A percentile compares a stretch with the other conserved stretches of the same genome.
Conservation (phyloP, 1,284 basidiomycete genomes). For the Austroboletus niveus region DNA sequence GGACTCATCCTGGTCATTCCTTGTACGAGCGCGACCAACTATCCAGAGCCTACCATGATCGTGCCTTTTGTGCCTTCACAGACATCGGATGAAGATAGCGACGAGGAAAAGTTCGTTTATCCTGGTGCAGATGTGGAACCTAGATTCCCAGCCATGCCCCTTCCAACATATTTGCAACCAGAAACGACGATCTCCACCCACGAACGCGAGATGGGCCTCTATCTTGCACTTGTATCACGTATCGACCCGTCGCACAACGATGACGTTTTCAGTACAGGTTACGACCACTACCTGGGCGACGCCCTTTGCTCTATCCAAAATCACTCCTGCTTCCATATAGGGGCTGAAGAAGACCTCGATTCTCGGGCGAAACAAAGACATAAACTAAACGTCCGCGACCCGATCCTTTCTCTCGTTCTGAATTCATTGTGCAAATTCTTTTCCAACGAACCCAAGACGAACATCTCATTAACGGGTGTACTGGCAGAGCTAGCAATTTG, state of each 20-base stretch:
- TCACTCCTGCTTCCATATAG: constrained; percentile 55
- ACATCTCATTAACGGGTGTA: constrained; percentile 85
- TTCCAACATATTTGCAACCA: constrained; percentile 54
- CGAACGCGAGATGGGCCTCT: constrained; percentile 80
- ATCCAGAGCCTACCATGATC: constrained; percentile 58
- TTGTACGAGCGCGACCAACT: constrained; percentile 71
- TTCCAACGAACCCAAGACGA: constrained; percentile 80
- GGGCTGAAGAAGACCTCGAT: constrained; percentile 38
- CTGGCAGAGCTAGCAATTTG: constrained; percentile 78
- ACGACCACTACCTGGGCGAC: constrained; percentile 82
- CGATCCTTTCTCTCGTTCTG: constrained; percentile 71
- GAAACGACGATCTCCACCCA: constrained; percentile 73
- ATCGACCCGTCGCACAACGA: constrained; percentile 73
- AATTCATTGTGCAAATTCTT: constrained; percentile 78
- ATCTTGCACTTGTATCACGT: constrained; percentile 75
- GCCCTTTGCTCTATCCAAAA: constrained; percentile 69
- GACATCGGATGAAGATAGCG: constrained; percentile 42
- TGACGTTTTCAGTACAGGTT: constrained; percentile 82
- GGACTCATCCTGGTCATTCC: constrained; percentile 67
- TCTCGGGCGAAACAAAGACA: constrained; percentile 55
- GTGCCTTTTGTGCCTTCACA: constrained; percentile 16
- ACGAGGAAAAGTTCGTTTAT: constrained; percentile 69
- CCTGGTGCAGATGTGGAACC: constrained; percentile 45
- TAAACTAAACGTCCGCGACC: constrained; percentile 76
- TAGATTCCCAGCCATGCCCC: constrained; percentile 12